Evolutionary conservation across 805 yeast genomes (phyloP), one percentile per base, ranked within the genome.

Genomic region (Priceomyces melissophilus): DNA sequence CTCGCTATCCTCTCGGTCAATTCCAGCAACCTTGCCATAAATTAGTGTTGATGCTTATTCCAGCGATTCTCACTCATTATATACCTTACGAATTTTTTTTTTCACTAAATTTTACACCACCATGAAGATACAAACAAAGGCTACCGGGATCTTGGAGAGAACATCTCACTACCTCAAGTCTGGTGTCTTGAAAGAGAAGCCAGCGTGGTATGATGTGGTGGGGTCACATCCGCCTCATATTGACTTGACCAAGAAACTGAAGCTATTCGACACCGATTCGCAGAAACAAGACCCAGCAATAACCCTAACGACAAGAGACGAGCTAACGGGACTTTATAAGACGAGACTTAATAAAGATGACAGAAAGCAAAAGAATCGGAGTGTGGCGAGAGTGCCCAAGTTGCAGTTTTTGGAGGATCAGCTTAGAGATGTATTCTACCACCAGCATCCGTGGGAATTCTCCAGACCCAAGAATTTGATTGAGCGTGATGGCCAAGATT

Each of bases 361-460:
- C 39, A 55, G 61, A 32, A 59, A 53, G 39, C 67, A 65, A 35
- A 69, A 70, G 42, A 67, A 68, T 49, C 60, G 58, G 42, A 37
- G 48, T 25, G 55, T 82, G 11, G 70, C 72, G 50, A 65, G 71
- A 48, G 73, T 84, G 9, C 77, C 78, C 32, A 72, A 74, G 47
- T 65, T 86, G 54, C 61, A 60, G 42, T 83, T 75, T 50, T 60
- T 79, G 40, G 93, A 91, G 62, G 99, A 93, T 63, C 80, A 83
- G 52, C 65, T 93, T 51, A 79, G 99, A 67, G 73, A 77, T 35
- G 70, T 85, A 16, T 93, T 93, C 57, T 91, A 83, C 63, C 80
- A 81, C 44, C 96, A 90, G 59, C 99, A 93, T 64, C 99, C 99
- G 5, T 93, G 99, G 99, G 99, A 93, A 65, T 70, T 90, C 40